These are phyloP conservation scores for Kwoniella heveanensis DNA, from an alignment of 768 basidiomycete species.

Conservation along the genomic window DNA sequence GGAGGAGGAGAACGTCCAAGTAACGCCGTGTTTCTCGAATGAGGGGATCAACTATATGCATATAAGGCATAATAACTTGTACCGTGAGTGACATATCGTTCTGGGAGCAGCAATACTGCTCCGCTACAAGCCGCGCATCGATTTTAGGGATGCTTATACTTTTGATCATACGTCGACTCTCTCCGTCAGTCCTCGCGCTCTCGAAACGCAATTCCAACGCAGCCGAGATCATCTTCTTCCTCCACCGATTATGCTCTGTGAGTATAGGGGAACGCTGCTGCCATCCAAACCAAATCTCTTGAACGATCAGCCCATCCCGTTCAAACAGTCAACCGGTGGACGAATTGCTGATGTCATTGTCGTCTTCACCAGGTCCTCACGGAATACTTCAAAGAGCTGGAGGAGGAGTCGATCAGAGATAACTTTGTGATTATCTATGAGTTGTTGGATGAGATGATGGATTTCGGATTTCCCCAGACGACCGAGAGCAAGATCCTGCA, in stretches of 20 bases:
- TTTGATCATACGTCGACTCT: no score
- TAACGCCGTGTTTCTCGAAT: slow-evolving; percentile 92
- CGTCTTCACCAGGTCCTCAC: slow-evolving; percentile 69
- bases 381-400: slow-evolving; percentile 99
- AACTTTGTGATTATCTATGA: slow-evolving; percentile 99
- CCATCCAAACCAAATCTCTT: no score
- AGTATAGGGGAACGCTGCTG: no score
- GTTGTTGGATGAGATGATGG: slow-evolving; percentile 99
- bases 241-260: slow-evolving; percentile 77
- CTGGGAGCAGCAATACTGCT: no score
- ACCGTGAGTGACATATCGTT: no score
- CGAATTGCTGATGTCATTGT: no score
- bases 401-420: slow-evolving; percentile 97
- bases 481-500: slow-evolving; percentile 99
- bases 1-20: slow-evolving; percentile 94
- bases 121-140: no score
- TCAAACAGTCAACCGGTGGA: no score
- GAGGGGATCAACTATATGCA: slow-evolving; percentile 98
- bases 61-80: slow-evolving; percentile 95
- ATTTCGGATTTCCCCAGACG: slow-evolving; percentile 98
- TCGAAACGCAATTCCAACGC: slow-evolving; percentile 96
- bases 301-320: no score
- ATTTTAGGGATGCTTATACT: no score
- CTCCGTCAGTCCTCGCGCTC: slow-evolving; percentile 91
- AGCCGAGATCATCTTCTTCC: slow-evolving; percentile 91